These are phyloP conservation scores for Rhodotorula diobovata DNA, from an alignment of 768 basidiomycete genomes.

Conservation along the genomic window DNA sequence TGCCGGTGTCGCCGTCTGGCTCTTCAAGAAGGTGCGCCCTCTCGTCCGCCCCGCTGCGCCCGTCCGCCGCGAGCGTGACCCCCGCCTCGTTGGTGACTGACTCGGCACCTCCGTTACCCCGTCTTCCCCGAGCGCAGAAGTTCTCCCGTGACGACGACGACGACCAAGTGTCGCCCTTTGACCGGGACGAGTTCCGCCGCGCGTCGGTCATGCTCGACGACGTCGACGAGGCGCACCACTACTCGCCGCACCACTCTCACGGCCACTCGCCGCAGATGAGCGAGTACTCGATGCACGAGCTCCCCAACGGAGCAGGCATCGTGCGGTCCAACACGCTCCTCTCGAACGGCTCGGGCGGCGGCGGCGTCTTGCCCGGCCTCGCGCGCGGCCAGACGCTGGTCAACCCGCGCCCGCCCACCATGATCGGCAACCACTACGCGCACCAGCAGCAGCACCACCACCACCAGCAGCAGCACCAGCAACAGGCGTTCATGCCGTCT, in stretches of 20 bases:
- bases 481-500: conserved; percentile 29
- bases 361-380: conserved; percentile 22
- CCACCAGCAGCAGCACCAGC: conserved; percentile 20
- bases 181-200: conserved; percentile 36
- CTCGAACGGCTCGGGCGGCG: neutral
- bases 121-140: neutral
- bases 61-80: too few relatives aligned
- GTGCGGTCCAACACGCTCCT: conserved; percentile 12
- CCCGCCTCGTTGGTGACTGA: neutral
- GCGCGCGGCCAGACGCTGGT: conserved; percentile 21
- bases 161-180: conserved; percentile 33
- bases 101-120: too few relatives aligned
- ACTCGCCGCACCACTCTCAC: neutral
- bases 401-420: conserved; percentile 30
- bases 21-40: conserved; percentile 24
- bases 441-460: conserved; percentile 23
- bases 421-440: conserved; percentile 29
- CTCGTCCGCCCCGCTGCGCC: too few relatives aligned
- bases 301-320: neutral
- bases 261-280: conserved; percentile 38
- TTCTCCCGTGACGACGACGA: conserved; percentile 21
- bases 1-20: conserved; percentile 13
- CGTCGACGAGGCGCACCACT: conserved; percentile 14
- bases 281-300: conserved; percentile 25
- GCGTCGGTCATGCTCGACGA: conserved; percentile 34